Conservation (phyloP, 352 stramenopile species). For the Pythium apleroticum region DNA sequence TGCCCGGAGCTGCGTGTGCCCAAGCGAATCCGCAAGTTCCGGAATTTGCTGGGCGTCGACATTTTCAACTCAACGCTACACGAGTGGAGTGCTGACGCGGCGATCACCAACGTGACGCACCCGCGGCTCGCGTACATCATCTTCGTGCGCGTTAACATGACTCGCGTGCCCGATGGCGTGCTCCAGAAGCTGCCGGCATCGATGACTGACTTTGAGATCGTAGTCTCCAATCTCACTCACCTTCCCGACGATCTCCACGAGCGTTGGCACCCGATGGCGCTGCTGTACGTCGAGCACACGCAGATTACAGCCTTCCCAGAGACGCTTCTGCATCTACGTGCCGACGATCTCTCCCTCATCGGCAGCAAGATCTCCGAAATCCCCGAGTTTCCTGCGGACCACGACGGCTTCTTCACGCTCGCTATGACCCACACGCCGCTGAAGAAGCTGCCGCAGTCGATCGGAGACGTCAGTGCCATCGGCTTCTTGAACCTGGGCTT, state of each 20-base stretch:
- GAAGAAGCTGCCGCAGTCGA: conserved; percentile 7
- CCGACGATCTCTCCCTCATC: conserved; percentile 28
- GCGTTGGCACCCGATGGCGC: conserved; percentile 29
- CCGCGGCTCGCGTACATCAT: conserved; percentile 38
- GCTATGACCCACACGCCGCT: conserved; percentile 33
- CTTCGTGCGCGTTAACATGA: conserved; percentile 54
- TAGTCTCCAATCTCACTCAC: conserved; percentile 33
- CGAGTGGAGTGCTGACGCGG: conserved; percentile 36
- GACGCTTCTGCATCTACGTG: conserved; percentile 18
- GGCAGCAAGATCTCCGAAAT: conserved; percentile 23
- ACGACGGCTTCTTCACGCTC: conserved; percentile 25
- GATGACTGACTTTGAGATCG: conserved; percentile 53
- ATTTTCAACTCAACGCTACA: conserved; percentile 54
- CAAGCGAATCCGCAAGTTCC: conserved; percentile 29
- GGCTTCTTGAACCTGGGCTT: conserved; percentile 25
- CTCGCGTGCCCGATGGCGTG: conserved; percentile 34
- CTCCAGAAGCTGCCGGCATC: conserved; percentile 35
- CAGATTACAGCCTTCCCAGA: conserved; percentile 30
- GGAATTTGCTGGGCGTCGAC: conserved; percentile 47
- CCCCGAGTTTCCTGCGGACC: conserved; percentile 3
- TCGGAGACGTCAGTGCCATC: conserved; percentile 12
- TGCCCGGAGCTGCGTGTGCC: conserved; percentile 43
- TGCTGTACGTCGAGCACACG: conserved; percentile 41
- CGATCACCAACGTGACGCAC: conserved; percentile 35
- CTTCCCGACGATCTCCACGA: conserved; percentile 32